A percentile compares a stretch with the other conserved stretches of the same genome.
phyloP scores from a whole-genome alignment of 768 basidiomycete genomes.

The Mycena rebaudengoi region DNA sequence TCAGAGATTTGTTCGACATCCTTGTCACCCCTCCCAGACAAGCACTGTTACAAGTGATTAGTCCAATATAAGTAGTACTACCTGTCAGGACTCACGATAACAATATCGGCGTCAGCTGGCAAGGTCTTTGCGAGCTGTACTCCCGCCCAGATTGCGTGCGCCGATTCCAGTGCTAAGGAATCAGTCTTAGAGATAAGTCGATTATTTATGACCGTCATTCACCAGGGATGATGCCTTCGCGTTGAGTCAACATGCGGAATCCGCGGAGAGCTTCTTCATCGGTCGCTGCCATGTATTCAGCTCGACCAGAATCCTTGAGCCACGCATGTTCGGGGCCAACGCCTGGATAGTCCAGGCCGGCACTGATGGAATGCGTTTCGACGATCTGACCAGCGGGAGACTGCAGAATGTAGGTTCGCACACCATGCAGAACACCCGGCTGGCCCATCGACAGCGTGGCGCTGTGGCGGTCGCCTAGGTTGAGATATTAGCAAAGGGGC shows the following conservation, averaged over 20 bases:
- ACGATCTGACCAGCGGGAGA: slow-evolving; percentile 90
- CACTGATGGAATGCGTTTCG: slow-evolving; percentile 97
- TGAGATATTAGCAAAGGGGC: slow-evolving; percentile 20
- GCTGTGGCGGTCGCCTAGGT: slow-evolving; percentile 87
- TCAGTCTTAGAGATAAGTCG: slow-evolving; percentile 2
- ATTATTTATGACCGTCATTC: slow-evolving; percentile 26
- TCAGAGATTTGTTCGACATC: slow-evolving; percentile 98
- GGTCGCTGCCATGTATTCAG: slow-evolving; percentile 92
- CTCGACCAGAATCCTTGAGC: slow-evolving; percentile 93
- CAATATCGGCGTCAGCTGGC: slow-evolving; percentile 85
- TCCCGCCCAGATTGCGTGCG: slow-evolving; percentile 96
- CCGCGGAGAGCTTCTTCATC: slow-evolving; percentile 95
- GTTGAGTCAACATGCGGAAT: slow-evolving; percentile 90
- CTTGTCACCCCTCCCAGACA: slow-evolving; percentile 97
- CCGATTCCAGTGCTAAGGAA: slow-evolving; percentile 84
- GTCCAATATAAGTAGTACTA: background rate
- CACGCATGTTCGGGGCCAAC: slow-evolving; percentile 99
- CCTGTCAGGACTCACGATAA: slow-evolving; percentile 84
- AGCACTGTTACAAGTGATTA: slow-evolving; percentile 60
- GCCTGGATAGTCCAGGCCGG: slow-evolving; percentile 95
- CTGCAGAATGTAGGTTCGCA: slow-evolving; percentile 94
- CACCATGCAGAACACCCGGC: slow-evolving; percentile 96
- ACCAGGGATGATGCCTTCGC: slow-evolving; percentile 98
- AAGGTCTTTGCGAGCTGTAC: slow-evolving; percentile 85
- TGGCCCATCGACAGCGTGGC: slow-evolving; percentile 92